These are phyloP conservation scores for Eimeria acervulina DNA, from an alignment of 169 alveolate genomes.

Conservation along the genomic window DNA sequence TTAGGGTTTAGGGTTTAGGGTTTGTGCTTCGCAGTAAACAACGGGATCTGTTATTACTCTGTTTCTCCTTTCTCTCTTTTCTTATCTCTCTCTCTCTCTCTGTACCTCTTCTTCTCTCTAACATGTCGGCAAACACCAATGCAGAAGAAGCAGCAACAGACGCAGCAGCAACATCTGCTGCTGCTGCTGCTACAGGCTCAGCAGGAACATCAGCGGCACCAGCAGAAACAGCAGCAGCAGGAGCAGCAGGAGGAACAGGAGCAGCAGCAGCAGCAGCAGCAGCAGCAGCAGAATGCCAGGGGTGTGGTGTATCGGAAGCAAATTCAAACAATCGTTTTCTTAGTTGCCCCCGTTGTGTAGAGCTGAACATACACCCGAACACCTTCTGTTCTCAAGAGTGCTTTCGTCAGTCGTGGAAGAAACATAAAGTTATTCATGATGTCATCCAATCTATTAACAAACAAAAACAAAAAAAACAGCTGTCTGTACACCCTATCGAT, in stretches of 20 bases:
- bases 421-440: constrained; percentile 94
- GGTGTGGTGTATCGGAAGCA: background rate
- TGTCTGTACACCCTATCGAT: too few species aligned
- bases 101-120: too few species aligned
- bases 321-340: background rate
- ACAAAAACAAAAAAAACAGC: constrained; percentile 11
- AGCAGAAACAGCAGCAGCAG: too few species aligned
- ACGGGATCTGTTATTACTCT: too few species aligned
- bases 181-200: background rate
- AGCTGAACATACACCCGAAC: constrained; percentile 61
- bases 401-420: constrained; percentile 95
- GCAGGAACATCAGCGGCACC: too few species aligned
- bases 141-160: background rate
- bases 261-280: too few species aligned
- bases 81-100: too few species aligned
- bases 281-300: background rate
- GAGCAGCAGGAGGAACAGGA: too few species aligned
- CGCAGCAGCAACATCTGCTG: background rate
- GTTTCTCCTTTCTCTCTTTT: too few species aligned
- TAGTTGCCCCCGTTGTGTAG: constrained; percentile 74
- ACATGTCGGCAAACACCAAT: too few species aligned
- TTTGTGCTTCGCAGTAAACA: too few species aligned
- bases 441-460: constrained; percentile 37
- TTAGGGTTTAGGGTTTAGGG: too few species aligned
- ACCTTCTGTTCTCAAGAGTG: constrained; percentile 97